Percentiles rank a stretch among this genome's conserved stretches.
These are phyloP conservation scores for Fusarium equiseti DNA, from an alignment of 2,329 filamentous ascomycete species.

Conservation along the genomic window DNA sequence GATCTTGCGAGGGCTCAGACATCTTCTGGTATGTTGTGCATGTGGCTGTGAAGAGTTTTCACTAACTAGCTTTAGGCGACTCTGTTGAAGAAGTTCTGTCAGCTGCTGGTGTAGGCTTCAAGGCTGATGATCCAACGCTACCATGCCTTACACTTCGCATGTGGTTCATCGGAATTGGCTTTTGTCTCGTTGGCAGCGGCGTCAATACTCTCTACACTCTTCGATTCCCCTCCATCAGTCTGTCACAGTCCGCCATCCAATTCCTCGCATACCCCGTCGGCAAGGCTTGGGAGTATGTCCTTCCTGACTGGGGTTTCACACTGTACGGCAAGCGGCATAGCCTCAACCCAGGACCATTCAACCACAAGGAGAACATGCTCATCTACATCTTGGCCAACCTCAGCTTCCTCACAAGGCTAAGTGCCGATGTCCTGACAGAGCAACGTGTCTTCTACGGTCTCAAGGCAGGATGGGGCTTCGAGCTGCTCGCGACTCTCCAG, in stretches of 20 bases:
- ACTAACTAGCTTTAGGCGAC: slow-evolving; percentile 1
- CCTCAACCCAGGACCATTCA: slow-evolving; percentile 57
- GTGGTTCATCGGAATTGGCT: slow-evolving; percentile 55
- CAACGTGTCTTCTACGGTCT: slow-evolving; percentile 58
- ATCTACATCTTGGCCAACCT: slow-evolving; percentile 69
- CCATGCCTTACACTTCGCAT: slow-evolving; percentile 55
- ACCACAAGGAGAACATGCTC: slow-evolving; percentile 64
- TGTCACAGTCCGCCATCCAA: slow-evolving; percentile 54
- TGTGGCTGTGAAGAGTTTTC: rapidly evolving
- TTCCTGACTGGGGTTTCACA: slow-evolving; percentile 50
- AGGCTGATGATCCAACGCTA: slow-evolving; percentile 45
- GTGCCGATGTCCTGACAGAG: slow-evolving; percentile 52
- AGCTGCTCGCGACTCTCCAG: slow-evolving; percentile 60
- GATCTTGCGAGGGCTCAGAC: slow-evolving; percentile 16
- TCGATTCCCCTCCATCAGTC: slow-evolving; percentile 50
- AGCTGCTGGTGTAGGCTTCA: slow-evolving; percentile 49
- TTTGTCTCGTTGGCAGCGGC: slow-evolving; percentile 53
- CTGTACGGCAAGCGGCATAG: slow-evolving; percentile 44
- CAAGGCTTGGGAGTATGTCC: slow-evolving; percentile 51
- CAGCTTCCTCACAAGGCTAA: slow-evolving; percentile 56
- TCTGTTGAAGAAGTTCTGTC: slow-evolving; percentile 45
- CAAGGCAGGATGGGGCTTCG: slow-evolving; percentile 61
- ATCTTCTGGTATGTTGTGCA: slow-evolving; percentile 4
- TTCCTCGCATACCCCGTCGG: slow-evolving; percentile 60
- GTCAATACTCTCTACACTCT: slow-evolving; percentile 59